Evolutionary conservation across 2,329 filamentous ascomycete genomes (phyloP).

Genomic region (Fusarium beomiforme): DNA sequence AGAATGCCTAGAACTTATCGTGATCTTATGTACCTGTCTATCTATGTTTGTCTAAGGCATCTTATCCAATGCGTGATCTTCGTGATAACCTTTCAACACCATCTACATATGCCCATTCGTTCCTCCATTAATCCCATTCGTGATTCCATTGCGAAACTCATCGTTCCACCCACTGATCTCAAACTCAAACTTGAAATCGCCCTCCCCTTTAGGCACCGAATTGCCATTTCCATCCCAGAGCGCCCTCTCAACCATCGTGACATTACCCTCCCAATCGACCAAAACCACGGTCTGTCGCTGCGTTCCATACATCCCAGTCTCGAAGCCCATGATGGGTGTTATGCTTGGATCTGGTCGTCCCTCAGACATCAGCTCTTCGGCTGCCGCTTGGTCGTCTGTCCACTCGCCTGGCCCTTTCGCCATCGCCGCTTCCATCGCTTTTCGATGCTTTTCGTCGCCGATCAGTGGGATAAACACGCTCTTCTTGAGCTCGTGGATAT

Average conservation of each 20-base stretch:
- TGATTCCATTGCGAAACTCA: slow-evolving; percentile 1
- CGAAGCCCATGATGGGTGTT: slow-evolving; percentile 54
- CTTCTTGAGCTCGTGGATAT: slow-evolving; percentile 63
- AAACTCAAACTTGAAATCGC: slow-evolving; percentile 66
- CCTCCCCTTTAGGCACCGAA: slow-evolving; percentile 61
- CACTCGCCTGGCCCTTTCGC: slow-evolving; percentile 51
- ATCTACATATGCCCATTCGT: not conserved
- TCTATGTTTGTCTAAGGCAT: not conserved
- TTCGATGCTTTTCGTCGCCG: slow-evolving; percentile 58
- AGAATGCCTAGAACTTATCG: not conserved
- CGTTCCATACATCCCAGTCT: slow-evolving; percentile 71
- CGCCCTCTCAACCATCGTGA: slow-evolving; percentile 67
- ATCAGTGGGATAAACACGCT: slow-evolving; percentile 71
- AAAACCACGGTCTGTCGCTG: slow-evolving; percentile 71
- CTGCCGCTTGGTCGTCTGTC: slow-evolving; percentile 51
- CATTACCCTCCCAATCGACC: slow-evolving; percentile 71
- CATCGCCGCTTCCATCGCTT: slow-evolving; percentile 56
- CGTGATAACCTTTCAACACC: not conserved
- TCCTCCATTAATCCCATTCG: slow-evolving; percentile 1
- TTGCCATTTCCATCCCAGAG: slow-evolving; percentile 69
- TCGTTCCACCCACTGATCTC: slow-evolving; percentile 64
- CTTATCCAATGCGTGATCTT: not conserved
- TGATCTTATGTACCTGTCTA: not conserved
- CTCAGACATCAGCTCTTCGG: slow-evolving; percentile 49
- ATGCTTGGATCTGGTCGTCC: slow-evolving; percentile 52